Evolutionary conservation across 2,329 filamentous ascomycete species (phyloP), one percentile per base, ranked within the genome.

Genomic region (Hymenoscyphus salicellus): DNA sequence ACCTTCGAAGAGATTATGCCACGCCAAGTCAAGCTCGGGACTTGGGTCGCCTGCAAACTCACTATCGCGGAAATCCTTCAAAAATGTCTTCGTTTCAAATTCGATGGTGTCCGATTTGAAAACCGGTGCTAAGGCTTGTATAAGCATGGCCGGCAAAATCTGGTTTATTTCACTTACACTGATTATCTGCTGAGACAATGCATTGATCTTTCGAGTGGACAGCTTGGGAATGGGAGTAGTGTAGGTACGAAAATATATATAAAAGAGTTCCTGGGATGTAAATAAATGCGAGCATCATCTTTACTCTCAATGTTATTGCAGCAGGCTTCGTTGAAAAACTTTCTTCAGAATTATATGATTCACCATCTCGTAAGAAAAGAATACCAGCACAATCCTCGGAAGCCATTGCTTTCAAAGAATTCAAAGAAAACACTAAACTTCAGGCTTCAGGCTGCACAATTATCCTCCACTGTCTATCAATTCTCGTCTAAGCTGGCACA

Each of bases 1-100:
- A 52, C 46, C 46, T 57, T 57, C 55, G 28, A 57, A 57, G 30
- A 57, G 55, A 26, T 57, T 28, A 33, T 57, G 55, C 55, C 55
- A 57, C 17, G 30, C 55, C 23, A 17, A n/a, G 23, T 57, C 55
- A 10, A 57, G 55, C n/a, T 57, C 55, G n/a, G 55, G 55, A 10
- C 55, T 20, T 5, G 55, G 55, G 28, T 57, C 30, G 17, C 55
- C 55, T 30, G 28, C 55, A 33, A 57, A 57, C 20, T 23, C 20
- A 55, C 26, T 55, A 28, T 55, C 26, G n/a, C 49, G 49, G n/a
- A 55, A 23, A 23, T 55, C 26, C 20, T 23, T 28, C 49, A 23
- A 23, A 17, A 55, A 55, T 5, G 16, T 55, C 49, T 28, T 23
- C 49, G 8, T 6, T 17, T 55, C 49, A 17, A 23, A 55, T 28